These are phyloP conservation scores for Fusarium udum DNA, from an alignment of 2,329 filamentous ascomycete genomes.

Conservation along the genomic window DNA sequence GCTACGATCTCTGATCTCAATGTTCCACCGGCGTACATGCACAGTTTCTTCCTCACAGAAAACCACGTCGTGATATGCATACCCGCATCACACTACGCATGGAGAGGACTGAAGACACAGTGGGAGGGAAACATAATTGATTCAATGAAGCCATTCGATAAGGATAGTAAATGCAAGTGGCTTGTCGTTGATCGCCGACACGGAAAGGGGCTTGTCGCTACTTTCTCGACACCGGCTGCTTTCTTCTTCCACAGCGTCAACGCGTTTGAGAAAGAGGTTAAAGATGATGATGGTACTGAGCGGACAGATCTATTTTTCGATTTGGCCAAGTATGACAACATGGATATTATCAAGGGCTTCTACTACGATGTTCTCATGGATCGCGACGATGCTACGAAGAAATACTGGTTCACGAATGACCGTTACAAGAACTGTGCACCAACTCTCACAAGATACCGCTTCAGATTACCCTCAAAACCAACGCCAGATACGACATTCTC, in stretches of 20 bases:
- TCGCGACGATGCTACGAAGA: slow-evolving; percentile 56
- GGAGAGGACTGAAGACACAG: slow-evolving; percentile 67
- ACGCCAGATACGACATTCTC: slow-evolving; percentile 27
- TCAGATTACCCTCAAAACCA: slow-evolving; percentile 47
- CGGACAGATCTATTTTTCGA: slow-evolving; percentile 70
- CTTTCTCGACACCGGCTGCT: slow-evolving; percentile 72
- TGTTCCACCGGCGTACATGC: slow-evolving; percentile 75
- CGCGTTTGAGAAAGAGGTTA: slow-evolving; percentile 70
- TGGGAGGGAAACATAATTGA: slow-evolving; percentile 75
- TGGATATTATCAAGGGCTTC: slow-evolving; percentile 71
- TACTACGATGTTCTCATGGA: slow-evolving; percentile 76
- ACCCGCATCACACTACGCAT: slow-evolving; percentile 70
- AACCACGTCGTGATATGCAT: slow-evolving; percentile 79
- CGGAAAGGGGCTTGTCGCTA: slow-evolving; percentile 72
- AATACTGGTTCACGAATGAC: slow-evolving; percentile 55
- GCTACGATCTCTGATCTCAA: slow-evolving; percentile 67
- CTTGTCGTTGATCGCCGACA: slow-evolving; percentile 75
- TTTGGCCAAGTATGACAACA: slow-evolving; percentile 68
- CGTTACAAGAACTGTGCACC: slow-evolving; percentile 50
- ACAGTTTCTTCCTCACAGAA: slow-evolving; percentile 79
- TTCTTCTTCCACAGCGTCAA: slow-evolving; percentile 87
- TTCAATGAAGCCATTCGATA: slow-evolving; percentile 71
- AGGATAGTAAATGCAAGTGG: slow-evolving; percentile 69
- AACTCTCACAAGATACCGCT: slow-evolving; percentile 56
- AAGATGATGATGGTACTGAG: slow-evolving; percentile 47